Percentiles rank a stretch among this genome's conserved stretches.
Conservation (phyloP, 768 basidiomycete genomes). For the Collybiopsis luxurians region DNA sequence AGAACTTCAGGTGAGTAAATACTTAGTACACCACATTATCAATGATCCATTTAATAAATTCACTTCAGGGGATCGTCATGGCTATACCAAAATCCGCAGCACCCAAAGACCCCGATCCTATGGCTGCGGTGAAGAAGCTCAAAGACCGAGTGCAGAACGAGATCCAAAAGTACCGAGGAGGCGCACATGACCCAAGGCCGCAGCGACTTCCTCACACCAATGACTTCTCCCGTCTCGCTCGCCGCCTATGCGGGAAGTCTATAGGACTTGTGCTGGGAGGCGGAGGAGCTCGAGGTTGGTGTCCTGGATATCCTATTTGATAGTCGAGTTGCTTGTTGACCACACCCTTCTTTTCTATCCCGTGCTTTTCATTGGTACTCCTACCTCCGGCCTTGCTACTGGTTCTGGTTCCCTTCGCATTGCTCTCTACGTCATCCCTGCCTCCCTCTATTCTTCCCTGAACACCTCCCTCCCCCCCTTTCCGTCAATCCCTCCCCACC, state of each 20-base stretch:
- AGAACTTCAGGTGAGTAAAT: conserved; percentile 66
- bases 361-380: too few species aligned
- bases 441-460: too few species aligned
- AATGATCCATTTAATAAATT: conserved; percentile 7
- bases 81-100: conserved; percentile 56
- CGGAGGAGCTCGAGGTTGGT: conserved; percentile 80
- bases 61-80: conserved; percentile 61
- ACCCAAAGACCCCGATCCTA: conserved; percentile 85
- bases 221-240: conserved; percentile 90
- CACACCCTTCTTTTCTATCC: too few species aligned
- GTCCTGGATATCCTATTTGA: too few species aligned
- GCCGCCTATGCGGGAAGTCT: conserved; percentile 88
- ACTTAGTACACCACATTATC: conserved; percentile 5
- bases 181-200: conserved; percentile 56
- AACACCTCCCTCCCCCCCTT: too few species aligned
- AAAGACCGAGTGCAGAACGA: conserved; percentile 88
- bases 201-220: conserved; percentile 80
- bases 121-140: conserved; percentile 87
- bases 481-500: too few species aligned
- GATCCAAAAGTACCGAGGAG: conserved; percentile 83
- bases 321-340: too few species aligned
- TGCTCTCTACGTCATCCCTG: too few species aligned
- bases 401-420: too few species aligned
- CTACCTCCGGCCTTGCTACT: too few species aligned
- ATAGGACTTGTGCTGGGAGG: conserved; percentile 95